These are phyloP conservation scores for Elongisporangium prolatum DNA, from an alignment of 352 stramenopile species.

Conservation along the genomic window DNA sequence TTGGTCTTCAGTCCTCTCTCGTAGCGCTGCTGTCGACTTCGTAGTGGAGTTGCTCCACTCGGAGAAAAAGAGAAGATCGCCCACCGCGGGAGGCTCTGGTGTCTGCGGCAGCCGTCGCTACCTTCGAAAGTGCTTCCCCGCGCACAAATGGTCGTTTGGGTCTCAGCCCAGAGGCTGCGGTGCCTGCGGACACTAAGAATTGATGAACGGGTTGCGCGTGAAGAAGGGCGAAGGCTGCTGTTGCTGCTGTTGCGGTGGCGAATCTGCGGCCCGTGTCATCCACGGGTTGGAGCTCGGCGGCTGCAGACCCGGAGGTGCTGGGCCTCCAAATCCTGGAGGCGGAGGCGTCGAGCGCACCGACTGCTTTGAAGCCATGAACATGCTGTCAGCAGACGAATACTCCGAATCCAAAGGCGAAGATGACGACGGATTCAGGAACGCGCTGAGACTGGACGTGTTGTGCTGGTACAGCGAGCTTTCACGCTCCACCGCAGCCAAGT, in stretches of 20 bases:
- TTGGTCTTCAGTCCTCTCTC: not conserved
- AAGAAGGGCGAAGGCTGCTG: slow-evolving; percentile 28
- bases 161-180: not conserved
- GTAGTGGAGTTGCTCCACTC: not conserved
- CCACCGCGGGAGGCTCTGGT: not conserved
- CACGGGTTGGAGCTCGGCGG: not conserved
- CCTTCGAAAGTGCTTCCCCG: not conserved
- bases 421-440: slow-evolving; percentile 37
- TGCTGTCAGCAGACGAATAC: not conserved
- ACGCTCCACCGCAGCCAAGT: slow-evolving; percentile 67
- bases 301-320: slow-evolving; percentile 3
- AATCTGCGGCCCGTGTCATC: slow-evolving; percentile 8
- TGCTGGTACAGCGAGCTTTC: slow-evolving; percentile 67
- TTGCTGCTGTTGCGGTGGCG: slow-evolving; percentile 9
- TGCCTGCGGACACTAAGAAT: slow-evolving; percentile 24
- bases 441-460: slow-evolving; percentile 66
- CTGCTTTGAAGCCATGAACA: slow-evolving; percentile 11
- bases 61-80: not conserved
- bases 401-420: slow-evolving; percentile 13
- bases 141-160: not conserved
- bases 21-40: not conserved
- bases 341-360: slow-evolving; percentile 23
- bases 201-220: slow-evolving; percentile 60
- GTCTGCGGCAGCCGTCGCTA: not conserved
- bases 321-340: slow-evolving; percentile 33